Conservation (phyloP, 495 filamentous ascomycete genomes). For the Podospora conica region DNA sequence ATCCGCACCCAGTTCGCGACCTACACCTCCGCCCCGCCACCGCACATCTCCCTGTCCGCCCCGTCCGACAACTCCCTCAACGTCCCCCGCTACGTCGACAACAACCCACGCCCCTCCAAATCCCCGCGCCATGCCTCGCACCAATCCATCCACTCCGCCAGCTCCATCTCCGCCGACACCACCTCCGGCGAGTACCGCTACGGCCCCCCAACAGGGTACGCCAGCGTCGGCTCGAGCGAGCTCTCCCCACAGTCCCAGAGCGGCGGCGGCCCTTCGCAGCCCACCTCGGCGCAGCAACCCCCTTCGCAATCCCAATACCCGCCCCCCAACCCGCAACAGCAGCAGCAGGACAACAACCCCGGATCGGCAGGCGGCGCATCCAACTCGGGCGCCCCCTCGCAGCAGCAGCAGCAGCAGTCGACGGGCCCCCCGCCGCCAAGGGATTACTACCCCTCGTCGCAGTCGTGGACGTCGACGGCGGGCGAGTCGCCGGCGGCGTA, state of each 20-base stretch:
- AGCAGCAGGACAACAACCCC: conserved; percentile 3
- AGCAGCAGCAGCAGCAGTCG: no score
- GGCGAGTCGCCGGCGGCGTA: conserved; percentile 25
- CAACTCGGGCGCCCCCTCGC: neutral
- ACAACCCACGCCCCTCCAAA: conserved; percentile 49
- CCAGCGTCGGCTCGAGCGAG: conserved; percentile 22
- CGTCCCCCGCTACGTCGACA: conserved; percentile 45
- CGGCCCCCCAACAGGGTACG: conserved; percentile 32
- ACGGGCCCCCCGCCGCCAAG: conserved; percentile 27
- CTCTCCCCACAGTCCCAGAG: conserved; percentile 31
- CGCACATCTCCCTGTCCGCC: conserved; percentile 39
- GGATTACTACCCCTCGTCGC: conserved; percentile 42
- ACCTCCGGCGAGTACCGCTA: conserved; percentile 45
- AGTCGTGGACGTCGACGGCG: conserved; percentile 41
- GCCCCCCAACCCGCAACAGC: conserved; percentile 6
- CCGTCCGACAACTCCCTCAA: conserved; percentile 36
- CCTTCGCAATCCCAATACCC: neutral
- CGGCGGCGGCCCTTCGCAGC: neutral
- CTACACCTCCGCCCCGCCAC: conserved; percentile 39
- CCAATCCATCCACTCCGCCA: conserved; percentile 37
- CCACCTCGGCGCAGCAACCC: neutral
- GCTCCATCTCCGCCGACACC: conserved; percentile 41
- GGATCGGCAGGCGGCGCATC: conserved; percentile 1
- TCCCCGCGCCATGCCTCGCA: conserved; percentile 47
- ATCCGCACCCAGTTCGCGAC: conserved; percentile 43